These are phyloP conservation scores for Mycena albidolilacea DNA, from an alignment of 768 basidiomycete species.

Conservation along the genomic window DNA sequence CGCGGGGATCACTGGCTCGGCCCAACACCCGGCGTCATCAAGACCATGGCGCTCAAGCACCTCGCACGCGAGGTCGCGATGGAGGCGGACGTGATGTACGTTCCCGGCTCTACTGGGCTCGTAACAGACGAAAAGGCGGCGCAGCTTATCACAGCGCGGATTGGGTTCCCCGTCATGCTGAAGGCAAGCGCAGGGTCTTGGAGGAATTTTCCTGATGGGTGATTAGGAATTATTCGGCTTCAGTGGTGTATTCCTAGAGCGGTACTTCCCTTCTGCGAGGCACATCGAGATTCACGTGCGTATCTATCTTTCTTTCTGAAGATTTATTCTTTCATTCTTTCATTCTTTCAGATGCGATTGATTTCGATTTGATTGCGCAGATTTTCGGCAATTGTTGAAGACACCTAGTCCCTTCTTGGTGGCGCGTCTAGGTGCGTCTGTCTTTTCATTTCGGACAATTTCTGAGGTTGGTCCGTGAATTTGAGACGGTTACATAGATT, in stretches of 20 bases:
- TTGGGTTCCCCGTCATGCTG: conserved; percentile 75
- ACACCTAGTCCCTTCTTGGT: conserved; percentile 73
- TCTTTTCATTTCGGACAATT: no score
- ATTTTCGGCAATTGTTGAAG: conserved; percentile 83
- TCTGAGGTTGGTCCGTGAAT: no score
- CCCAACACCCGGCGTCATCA: conserved; percentile 65
- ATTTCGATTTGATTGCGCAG: conserved; percentile 45
- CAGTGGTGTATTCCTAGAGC: conserved; percentile 72
- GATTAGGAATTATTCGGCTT: conserved; percentile 63
- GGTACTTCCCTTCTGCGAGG: conserved; percentile 67
- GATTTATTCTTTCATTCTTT: not conserved
- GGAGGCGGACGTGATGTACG: conserved; percentile 65
- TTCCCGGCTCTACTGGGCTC: conserved; percentile 71
- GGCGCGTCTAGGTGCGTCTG: conserved; percentile 45
- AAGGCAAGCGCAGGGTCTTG: conserved; percentile 80
- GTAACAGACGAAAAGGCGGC: conserved; percentile 40
- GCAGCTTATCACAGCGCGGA: conserved; percentile 52
- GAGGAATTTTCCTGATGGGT: conserved; percentile 55
- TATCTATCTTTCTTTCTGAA: not conserved
- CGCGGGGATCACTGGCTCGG: conserved; percentile 72
- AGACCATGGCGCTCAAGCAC: conserved; percentile 74
- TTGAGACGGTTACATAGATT: conserved; percentile 46
- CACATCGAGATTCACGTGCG: conserved; percentile 77
- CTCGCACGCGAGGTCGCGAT: conserved; percentile 63
- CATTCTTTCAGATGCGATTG: no score